Conservation (phyloP, 495 filamentous ascomycete species). For the Extremus antarcticus region DNA sequence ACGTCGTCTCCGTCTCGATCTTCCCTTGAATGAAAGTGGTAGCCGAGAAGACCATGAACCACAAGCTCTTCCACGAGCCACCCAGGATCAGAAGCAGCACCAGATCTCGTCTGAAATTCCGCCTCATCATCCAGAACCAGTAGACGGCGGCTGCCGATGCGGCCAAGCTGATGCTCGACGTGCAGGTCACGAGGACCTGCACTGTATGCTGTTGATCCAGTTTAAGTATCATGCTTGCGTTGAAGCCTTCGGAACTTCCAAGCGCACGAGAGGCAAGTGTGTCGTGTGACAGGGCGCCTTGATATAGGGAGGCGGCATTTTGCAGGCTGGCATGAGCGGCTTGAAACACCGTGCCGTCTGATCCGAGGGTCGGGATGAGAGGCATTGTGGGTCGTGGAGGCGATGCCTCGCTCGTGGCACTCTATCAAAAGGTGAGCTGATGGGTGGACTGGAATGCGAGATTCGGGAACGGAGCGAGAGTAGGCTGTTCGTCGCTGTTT, state of each 20-base stretch:
- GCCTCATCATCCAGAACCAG: constrained; percentile 65
- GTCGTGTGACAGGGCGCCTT: neutral
- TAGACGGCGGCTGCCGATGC: constrained; percentile 45
- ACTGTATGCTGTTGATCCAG: constrained; percentile 17
- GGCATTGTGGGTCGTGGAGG: neutral
- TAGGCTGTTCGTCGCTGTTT: too few species aligned
- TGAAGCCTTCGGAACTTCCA: neutral
- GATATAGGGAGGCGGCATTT: neutral
- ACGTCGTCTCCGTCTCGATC: constrained; percentile 38
- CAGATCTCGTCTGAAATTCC: constrained; percentile 48
- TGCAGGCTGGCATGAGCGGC: neutral
- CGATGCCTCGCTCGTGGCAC: neutral
- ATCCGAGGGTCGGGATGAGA: neutral
- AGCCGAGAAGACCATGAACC: constrained; percentile 52
- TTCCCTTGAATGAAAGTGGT: constrained; percentile 37
- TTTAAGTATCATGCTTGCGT: constrained; percentile 12
- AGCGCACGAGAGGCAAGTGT: neutral
- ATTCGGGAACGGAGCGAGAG: too few species aligned
- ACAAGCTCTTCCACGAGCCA: constrained; percentile 56
- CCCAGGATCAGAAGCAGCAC: constrained; percentile 40
- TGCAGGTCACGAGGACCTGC: constrained; percentile 24
- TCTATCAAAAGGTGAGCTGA: too few species aligned
- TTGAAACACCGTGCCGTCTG: neutral
- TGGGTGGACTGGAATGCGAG: too few species aligned
- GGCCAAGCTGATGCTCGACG: constrained; percentile 42